Conservation (phyloP, 106 monocot species). For the Dioscorea alata region DNA sequence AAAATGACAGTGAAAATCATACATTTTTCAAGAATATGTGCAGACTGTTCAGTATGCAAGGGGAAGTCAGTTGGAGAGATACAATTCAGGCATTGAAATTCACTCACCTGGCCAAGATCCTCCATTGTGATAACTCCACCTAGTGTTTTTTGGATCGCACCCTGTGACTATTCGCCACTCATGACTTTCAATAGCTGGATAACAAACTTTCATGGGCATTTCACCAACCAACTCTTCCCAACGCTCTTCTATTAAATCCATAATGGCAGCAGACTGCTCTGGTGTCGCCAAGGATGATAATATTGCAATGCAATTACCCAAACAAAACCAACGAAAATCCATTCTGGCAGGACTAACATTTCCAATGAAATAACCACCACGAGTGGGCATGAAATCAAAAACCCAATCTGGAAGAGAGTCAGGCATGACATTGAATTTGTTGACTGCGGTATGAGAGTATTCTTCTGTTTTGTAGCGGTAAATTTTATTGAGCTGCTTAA, state of each 20-base stretch:
- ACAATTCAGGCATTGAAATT: background rate
- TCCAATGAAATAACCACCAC: constrained; percentile 31
- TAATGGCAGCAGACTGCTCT: constrained; percentile 33
- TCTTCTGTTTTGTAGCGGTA: constrained; percentile 38
- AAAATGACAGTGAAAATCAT: no score
- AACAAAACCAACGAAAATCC: constrained; percentile 38
- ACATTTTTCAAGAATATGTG: no score
- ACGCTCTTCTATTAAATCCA: constrained; percentile 35
- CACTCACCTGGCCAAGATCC: constrained; percentile 37
- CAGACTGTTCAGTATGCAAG: no score
- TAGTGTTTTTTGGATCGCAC: constrained; percentile 34
- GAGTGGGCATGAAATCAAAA: constrained; percentile 37
- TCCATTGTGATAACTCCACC: constrained; percentile 37
- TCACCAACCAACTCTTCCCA: constrained; percentile 33
- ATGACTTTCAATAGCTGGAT: constrained; percentile 30
- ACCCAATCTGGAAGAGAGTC: constrained; percentile 34
- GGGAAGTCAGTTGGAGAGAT: no score
- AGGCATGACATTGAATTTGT: constrained; percentile 41
- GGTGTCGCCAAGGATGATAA: constrained; percentile 29
- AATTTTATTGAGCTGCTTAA: constrained; percentile 29
- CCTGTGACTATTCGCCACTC: constrained; percentile 33
- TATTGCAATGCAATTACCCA: constrained; percentile 34
- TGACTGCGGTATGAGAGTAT: constrained; percentile 36
- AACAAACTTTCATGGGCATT: constrained; percentile 31
- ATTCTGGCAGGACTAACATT: constrained; percentile 42